Base-by-base conservation (phyloP, 2,329 filamentous ascomycete genomes). In the Dactylonectria estremocensis region DNA sequence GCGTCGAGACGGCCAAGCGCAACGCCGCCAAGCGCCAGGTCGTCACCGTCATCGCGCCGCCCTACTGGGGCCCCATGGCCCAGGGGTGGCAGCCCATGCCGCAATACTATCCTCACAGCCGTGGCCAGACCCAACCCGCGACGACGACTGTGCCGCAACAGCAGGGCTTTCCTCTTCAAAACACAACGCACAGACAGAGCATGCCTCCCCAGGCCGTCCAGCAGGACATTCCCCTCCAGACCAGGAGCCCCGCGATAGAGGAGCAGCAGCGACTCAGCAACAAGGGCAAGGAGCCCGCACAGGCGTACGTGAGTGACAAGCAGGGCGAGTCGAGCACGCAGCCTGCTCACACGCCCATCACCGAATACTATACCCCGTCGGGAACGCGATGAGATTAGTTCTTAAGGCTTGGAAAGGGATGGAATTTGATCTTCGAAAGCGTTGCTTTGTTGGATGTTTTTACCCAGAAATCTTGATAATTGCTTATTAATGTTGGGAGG, bases 1-100 rank as follows among this genome's bases (percentile, higher is more conserved):
- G 83, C 62, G 74, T 83, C 66, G 81, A 83, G 63, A 82, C 80
- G 1, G 69, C 76, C 57, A 76, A 70, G 50, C 68, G 76, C 66
- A 81, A 82, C 61, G 65, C 68, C 9, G 69, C 72, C 18, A 61
- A 60, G 53, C 69, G 58, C 18, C 64, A 71, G 10, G 71, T 70
- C 16, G 60, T 80, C 50, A 72, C 76, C 59, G 66, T 80, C 37
- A 71, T 80, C 16, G 75, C 72, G 16, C 76, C 74, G 18, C 69
- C 73, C 20, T 76, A 76, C 70, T 80, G 78, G 78, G 73, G 75
- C 13, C 70, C 72, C 3, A 66, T 69, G n/a, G 66, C 68, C 0
- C 76, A 79, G 45, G 78, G 77, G n/a, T 79, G 77, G 72, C 77
- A 79, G 53, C 76, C 71, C 55, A 71, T 79, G 70, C 71, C 73